Evolutionary conservation across 1,284 basidiomycete species (phyloP), one percentile per base, ranked within the genome.

Genomic region (Apiotrichum porosum): DNA sequence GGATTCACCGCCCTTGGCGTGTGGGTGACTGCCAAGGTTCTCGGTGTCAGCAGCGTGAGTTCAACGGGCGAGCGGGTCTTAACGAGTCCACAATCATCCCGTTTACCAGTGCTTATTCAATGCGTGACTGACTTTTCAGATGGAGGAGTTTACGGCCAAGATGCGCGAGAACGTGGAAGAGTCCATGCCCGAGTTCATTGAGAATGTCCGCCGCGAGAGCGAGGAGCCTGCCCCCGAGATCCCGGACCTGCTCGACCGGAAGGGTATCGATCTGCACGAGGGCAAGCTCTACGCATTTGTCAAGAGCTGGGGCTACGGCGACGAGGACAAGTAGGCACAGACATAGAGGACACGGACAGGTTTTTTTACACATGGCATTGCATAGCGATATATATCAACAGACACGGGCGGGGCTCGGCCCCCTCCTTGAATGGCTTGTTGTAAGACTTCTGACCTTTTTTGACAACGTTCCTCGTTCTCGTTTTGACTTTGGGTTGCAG

Each of bases 21-120:
- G 9, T 65, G 54, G 42, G 56, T 56, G 5, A 60, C 63, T 0
- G 60, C 63, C 6, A 63, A 62, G 37, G 39, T 58, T 10, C 42
- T 71, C 23, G 69, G 66, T n/a, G 67, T 69, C 3, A 44, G 51
- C 19, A 59, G 58, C 46, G 67, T 69, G 40, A 55, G 68, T 65
- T 1, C 6, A n/a, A 17, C n/a, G 6, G 8, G 15, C 14, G 10
- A 28, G 12, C 22, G n/a, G 21, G 4, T 18, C 21, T 37, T 19
- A 37, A 19, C 17, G 23, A 14, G 39, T n/a, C n/a, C n/a, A n/a
- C n/a, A n/a, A n/a, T n/a, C n/a, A n/a, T n/a, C n/a, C n/a, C n/a
- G n/a, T n/a, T n/a, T n/a, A n/a, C n/a, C n/a, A n/a, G n/a, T n/a
- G n/a, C n/a, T n/a, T n/a, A n/a, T n/a, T n/a, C n/a, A n/a, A n/a